phyloP scores from a whole-genome alignment of 78 protist genomes.

The Dictyostelium discoideum region DNA sequence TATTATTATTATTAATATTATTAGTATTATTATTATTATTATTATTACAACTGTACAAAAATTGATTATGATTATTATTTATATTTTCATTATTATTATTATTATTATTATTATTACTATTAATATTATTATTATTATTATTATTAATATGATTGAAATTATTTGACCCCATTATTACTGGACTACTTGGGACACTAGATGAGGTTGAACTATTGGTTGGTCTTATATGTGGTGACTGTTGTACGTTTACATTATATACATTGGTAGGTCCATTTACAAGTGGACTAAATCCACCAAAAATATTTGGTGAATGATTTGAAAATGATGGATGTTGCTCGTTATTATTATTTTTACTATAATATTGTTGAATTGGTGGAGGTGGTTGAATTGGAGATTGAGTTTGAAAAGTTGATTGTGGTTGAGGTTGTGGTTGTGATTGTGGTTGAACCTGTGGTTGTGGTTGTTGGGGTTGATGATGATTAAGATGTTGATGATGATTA shows the following conservation, averaged over 20 bases:
- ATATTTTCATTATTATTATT: not conserved
- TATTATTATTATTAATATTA: not conserved
- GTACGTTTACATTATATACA: not conserved
- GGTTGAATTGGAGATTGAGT: not conserved
- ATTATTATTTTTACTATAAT: not conserved
- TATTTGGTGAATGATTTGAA: not conserved
- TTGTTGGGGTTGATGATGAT: too few relatives aligned
- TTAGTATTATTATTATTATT: not conserved
- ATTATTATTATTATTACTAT: not conserved
- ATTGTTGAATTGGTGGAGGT: not conserved
- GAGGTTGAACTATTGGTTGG: not conserved
- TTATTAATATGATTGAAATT: not conserved
- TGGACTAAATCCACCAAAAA: slow-evolving; percentile 9
- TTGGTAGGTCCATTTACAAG: not conserved
- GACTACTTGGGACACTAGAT: not conserved
- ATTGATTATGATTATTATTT: not conserved
- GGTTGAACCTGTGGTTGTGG: too few relatives aligned
- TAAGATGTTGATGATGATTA: not conserved
- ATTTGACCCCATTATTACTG: slow-evolving; percentile 3
- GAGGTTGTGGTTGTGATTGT: not conserved
- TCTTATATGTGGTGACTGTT: not conserved
- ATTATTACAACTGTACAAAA: not conserved
- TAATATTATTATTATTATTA: not conserved
- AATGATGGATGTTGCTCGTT: not conserved
- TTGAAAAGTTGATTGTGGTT: not conserved